Percentiles rank a stretch among this genome's conserved stretches.
phyloP scores from a whole-genome alignment of 352 stramenopile genomes.

The Phytophthora podocarpi region DNA sequence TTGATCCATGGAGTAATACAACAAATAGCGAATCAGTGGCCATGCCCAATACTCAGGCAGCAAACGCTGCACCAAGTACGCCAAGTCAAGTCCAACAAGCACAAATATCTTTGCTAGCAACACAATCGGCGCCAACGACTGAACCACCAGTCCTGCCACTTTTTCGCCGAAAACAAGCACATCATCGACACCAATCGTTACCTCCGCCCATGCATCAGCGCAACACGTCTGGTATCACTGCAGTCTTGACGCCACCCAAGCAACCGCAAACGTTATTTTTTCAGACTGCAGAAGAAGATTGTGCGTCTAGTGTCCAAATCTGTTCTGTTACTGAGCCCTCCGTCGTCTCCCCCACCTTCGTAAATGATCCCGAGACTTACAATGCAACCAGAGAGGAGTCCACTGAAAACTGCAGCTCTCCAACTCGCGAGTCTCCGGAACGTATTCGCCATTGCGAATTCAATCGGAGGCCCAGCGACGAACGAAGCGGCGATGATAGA shows the following conservation, averaged over 20 bases:
- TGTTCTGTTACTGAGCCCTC: conserved; percentile 19
- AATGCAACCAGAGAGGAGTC: neutral
- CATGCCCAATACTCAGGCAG: neutral
- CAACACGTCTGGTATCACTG: neutral
- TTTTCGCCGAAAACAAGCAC: conserved; percentile 25
- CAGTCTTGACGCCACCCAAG: conserved; percentile 10
- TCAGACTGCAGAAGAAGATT: conserved; percentile 17
- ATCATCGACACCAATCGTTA: conserved; percentile 18
- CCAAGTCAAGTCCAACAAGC: neutral
- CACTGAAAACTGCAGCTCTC: neutral
- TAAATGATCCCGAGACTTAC: neutral
- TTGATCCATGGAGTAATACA: neutral
- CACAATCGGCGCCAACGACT: neutral
- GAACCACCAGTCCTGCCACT: conserved; percentile 11
- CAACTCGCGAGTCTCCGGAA: conserved; percentile 2
- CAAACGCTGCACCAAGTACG: neutral
- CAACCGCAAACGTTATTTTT: conserved; percentile 32
- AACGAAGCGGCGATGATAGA: conserved; percentile 12
- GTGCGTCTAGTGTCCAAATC: conserved; percentile 12
- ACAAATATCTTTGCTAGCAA: neutral
- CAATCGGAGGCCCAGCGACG: conserved; percentile 18
- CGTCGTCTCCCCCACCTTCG: conserved; percentile 2
- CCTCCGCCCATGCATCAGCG: conserved; percentile 13
- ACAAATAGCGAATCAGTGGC: neutral
- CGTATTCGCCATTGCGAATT: neutral